Conservation (phyloP, 805 yeast genomes). For the Vanderwaltozyma yarrowii region DNA sequence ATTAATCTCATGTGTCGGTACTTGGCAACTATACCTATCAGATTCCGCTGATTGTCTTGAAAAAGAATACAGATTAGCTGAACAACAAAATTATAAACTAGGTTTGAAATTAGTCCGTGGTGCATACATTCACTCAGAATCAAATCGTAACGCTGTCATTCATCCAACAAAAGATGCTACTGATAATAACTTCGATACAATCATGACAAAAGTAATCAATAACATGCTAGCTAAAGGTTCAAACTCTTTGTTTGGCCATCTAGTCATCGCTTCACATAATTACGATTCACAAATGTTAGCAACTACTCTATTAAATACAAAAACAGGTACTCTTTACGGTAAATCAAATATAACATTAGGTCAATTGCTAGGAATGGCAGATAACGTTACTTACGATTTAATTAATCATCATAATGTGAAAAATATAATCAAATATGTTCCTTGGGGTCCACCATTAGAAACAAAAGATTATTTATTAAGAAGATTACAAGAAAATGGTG, state of each 20-base stretch:
- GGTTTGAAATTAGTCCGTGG: constrained; percentile 92
- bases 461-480: constrained; percentile 83
- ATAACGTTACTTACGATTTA: constrained; percentile 69
- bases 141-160: constrained; percentile 54
- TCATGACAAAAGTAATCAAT: constrained; percentile 51
- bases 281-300: constrained; percentile 65
- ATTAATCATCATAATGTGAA: constrained; percentile 52
- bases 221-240: constrained; percentile 39
- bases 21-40: constrained; percentile 83
- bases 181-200: constrained; percentile 66
- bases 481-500: constrained; percentile 92
- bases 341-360: constrained; percentile 69
- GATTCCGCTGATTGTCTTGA: constrained; percentile 55
- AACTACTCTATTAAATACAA: constrained; percentile 41
- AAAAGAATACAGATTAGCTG: constrained; percentile 56
- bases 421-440: constrained; percentile 85
- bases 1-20: constrained; percentile 65
- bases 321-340: constrained; percentile 39
- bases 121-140: constrained; percentile 88
- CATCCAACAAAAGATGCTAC: constrained; percentile 70
- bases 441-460: constrained; percentile 96
- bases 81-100: constrained; percentile 49
- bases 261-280: constrained; percentile 90
- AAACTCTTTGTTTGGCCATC: constrained; percentile 52
- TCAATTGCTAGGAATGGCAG: constrained; percentile 94